phyloP scores from a whole-genome alignment of 2,329 filamentous ascomycete genomes.

The Zymoseptoria crescenta region DNA sequence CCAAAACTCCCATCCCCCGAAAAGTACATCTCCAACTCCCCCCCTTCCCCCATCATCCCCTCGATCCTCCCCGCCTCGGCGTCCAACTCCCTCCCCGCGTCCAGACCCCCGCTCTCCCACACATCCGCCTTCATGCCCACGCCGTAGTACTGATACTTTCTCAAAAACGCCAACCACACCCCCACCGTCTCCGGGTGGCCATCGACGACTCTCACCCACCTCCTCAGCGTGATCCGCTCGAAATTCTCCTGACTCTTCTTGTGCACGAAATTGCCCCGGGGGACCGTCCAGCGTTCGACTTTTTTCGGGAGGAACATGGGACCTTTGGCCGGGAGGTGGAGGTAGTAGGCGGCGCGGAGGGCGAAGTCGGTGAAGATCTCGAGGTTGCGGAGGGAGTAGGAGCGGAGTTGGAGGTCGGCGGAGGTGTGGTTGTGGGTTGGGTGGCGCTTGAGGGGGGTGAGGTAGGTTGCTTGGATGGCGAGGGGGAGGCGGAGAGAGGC shows the following conservation, averaged over 20 bases:
- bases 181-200: constrained; percentile 83
- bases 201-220: constrained; percentile 87
- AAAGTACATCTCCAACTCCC: constrained; percentile 20
- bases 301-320: constrained; percentile 80
- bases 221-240: constrained; percentile 76
- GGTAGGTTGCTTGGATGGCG: constrained; percentile 75
- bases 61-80: constrained; percentile 25
- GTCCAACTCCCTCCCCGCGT: constrained; percentile 29
- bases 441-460: constrained; percentile 71
- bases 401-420: constrained; percentile 87
- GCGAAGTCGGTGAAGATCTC: constrained; percentile 95
- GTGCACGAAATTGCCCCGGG: constrained; percentile 79
- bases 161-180: constrained; percentile 83
- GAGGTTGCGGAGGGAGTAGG: constrained; percentile 80
- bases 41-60: constrained; percentile 21
- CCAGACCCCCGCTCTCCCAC: constrained; percentile 67
- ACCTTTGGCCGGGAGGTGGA: constrained; percentile 75
- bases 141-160: constrained; percentile 90
- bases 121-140: constrained; percentile 98
- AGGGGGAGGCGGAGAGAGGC: constrained; percentile 56
- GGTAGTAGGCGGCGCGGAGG: constrained; percentile 87
- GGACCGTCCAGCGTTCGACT: constrained; percentile 90
- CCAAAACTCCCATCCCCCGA: constrained; percentile 9
- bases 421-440: constrained; percentile 70
- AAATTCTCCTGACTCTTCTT: constrained; percentile 99